These are phyloP conservation scores for Escallonia herrerae DNA, from an alignment of 129 eudicot species.

Conservation along the genomic window DNA sequence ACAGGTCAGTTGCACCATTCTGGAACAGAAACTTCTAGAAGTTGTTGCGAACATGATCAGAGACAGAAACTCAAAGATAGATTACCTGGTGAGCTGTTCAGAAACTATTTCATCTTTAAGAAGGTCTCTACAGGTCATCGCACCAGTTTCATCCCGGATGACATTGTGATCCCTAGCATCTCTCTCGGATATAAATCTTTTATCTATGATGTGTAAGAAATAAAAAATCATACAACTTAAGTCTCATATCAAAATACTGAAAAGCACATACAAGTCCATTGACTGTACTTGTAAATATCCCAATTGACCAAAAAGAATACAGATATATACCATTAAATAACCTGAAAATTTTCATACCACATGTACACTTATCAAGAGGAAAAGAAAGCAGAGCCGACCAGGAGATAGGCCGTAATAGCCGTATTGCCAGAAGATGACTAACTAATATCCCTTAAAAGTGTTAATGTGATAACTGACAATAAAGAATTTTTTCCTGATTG, in stretches of 20 bases:
- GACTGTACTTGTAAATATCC: neutral
- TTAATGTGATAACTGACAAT: no score
- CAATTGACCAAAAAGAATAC: neutral
- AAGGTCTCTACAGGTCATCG: constrained; percentile 32
- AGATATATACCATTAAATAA: neutral
- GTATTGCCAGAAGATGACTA: no score
- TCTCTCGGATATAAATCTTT: constrained; percentile 14
- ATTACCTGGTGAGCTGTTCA: constrained; percentile 86
- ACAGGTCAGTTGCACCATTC: neutral
- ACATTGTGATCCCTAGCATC: constrained; percentile 11
- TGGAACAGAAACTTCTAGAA: neutral
- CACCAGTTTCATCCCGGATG: constrained; percentile 13
- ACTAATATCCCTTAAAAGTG: no score
- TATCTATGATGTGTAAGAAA: constrained; percentile 12
- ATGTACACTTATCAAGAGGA: neutral
- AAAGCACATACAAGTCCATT: neutral
- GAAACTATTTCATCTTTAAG: constrained; percentile 83
- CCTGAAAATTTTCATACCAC: neutral
- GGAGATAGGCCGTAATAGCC: no score
- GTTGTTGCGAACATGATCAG: neutral
- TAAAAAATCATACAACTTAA: neutral
- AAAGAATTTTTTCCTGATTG: no score
- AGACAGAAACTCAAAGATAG: neutral
- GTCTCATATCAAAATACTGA: neutral
- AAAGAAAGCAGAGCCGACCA: no score